phyloP scores from a whole-genome alignment of 2,329 filamentous ascomycete species.

The Chaetoscypha palmicola region DNA sequence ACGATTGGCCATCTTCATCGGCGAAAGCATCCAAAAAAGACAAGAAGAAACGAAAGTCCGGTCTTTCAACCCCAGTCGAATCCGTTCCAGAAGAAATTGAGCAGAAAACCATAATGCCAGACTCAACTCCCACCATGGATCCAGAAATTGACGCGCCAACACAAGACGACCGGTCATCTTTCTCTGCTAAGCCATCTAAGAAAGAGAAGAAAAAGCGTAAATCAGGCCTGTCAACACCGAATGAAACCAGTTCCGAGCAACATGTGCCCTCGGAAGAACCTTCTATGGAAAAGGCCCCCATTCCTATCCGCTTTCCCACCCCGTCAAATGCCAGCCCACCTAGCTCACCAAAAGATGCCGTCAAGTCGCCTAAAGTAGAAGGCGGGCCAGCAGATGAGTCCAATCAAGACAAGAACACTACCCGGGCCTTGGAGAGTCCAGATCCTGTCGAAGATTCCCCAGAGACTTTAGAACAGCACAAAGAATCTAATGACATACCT shows the following conservation, averaged over 20 bases:
- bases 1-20: slow-evolving; percentile 2
- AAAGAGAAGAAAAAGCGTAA: slow-evolving; percentile 24
- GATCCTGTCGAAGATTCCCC: slow-evolving; percentile 4
- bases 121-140: not conserved
- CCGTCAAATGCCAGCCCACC: not conserved
- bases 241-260: not conserved
- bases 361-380: not conserved
- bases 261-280: not conserved
- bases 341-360: not conserved
- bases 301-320: too few species aligned
- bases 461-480: too few species aligned
- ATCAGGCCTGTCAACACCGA: slow-evolving; percentile 1
- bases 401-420: slow-evolving; percentile 11
- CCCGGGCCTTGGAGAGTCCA: slow-evolving; percentile 1
- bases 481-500: not conserved
- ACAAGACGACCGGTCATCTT: too few species aligned
- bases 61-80: slow-evolving; percentile 14
- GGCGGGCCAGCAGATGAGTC: slow-evolving; percentile 6
- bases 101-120: not conserved
- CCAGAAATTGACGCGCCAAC: not conserved
- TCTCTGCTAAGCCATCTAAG: slow-evolving; percentile 28
- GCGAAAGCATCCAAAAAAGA: slow-evolving; percentile 17
- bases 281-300: not conserved
- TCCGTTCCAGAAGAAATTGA: slow-evolving; percentile 15
- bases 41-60: slow-evolving; percentile 18